Conservation (phyloP, 73 alveolate species). For the Stentor roeselii region DNA sequence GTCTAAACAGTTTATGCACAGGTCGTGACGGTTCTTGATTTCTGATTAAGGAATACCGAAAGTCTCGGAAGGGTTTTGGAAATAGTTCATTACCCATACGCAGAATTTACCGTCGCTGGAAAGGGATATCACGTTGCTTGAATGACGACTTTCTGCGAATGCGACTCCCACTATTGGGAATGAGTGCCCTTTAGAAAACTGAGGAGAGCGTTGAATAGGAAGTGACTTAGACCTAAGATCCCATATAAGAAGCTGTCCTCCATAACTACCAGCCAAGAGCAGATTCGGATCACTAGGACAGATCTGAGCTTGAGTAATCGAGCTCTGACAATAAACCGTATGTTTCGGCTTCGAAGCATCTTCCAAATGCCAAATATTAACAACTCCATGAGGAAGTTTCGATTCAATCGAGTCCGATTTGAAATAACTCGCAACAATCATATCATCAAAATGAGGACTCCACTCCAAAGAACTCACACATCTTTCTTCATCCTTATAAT, state of each 20-base stretch:
- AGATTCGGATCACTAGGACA: constrained; percentile 11
- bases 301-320: constrained; percentile 10
- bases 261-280: background rate
- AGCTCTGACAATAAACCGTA: background rate
- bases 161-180: constrained; percentile 5
- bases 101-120: constrained; percentile 15
- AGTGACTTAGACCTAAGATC: background rate
- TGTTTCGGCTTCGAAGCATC: background rate
- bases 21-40: background rate
- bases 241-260: constrained; percentile 17
- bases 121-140: background rate
- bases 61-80: background rate
- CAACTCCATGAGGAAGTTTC: constrained; percentile 10
- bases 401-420: background rate
- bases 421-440: background rate
- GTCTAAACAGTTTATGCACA: constrained; percentile 1
- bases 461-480: background rate
- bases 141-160: constrained; percentile 2
- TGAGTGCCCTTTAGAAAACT: background rate
- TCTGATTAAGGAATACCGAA: background rate
- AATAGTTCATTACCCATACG: background rate
- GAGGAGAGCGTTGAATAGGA: constrained; percentile 6
- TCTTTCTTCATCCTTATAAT: constrained; percentile 2
- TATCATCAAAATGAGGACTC: constrained; percentile 15
- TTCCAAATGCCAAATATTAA: background rate